phyloP scores from a whole-genome alignment of 768 basidiomycete species.

The Panellus pusillus region DNA sequence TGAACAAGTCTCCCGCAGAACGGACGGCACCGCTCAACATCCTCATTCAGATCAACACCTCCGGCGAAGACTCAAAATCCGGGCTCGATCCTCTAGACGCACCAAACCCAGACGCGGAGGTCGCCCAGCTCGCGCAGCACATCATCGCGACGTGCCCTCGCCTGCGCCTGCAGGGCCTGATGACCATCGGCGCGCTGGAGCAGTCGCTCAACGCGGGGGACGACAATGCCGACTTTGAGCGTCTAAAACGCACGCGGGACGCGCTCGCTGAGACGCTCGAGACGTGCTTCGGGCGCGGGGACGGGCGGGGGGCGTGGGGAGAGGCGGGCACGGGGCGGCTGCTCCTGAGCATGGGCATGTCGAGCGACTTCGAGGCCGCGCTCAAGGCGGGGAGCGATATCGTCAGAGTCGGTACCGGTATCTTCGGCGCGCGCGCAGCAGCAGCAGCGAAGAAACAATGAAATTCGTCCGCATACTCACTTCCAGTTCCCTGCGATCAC shows the following conservation, averaged over 20 bases:
- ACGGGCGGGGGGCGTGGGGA: slow-evolving; percentile 46
- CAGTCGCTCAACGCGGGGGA: slow-evolving; percentile 59
- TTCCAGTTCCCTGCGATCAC: slow-evolving; percentile 8
- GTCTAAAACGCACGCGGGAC: slow-evolving; percentile 63
- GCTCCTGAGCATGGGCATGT: slow-evolving; percentile 94
- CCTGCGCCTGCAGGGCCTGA: slow-evolving; percentile 80
- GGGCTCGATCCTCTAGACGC: slow-evolving; percentile 65
- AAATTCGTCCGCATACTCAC: background rate
- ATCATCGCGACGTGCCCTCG: slow-evolving; percentile 72
- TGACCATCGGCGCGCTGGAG: slow-evolving; percentile 92
- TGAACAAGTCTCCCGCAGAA: slow-evolving; percentile 67
- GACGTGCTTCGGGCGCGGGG: slow-evolving; percentile 32
- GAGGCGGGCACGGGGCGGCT: slow-evolving; percentile 46
- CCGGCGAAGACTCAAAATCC: slow-evolving; percentile 88
- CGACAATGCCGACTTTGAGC: slow-evolving; percentile 71
- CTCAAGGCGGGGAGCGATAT: slow-evolving; percentile 83
- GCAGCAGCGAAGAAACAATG: slow-evolving; percentile 8
- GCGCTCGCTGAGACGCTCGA: slow-evolving; percentile 42
- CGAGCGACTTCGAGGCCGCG: slow-evolving; percentile 89
- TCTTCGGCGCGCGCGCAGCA: slow-evolving; percentile 79
- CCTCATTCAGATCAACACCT: slow-evolving; percentile 93
- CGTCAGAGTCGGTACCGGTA: slow-evolving; percentile 88
- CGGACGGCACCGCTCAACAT: slow-evolving; percentile 69
- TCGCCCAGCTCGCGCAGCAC: slow-evolving; percentile 66
- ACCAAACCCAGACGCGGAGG: slow-evolving; percentile 43